Evolutionary conservation across 2,329 filamentous ascomycete species (phyloP), one percentile per base, ranked within the genome.

Genomic region (Claviceps spartinae): DNA sequence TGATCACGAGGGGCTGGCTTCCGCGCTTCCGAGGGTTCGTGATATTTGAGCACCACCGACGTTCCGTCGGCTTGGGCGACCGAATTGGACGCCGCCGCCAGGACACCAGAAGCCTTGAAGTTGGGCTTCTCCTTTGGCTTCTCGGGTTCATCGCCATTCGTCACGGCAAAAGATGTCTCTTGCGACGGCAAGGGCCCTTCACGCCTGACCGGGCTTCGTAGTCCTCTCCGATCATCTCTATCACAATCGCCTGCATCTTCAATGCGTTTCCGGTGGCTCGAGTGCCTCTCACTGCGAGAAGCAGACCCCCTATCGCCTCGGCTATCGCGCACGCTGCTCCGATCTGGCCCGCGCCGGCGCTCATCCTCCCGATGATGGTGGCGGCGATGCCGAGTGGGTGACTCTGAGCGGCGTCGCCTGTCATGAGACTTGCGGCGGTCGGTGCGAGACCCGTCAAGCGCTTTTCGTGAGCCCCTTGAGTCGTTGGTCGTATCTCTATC

Each of bases 1-100:
- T 80, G 72, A 59, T 93, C 82, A 51, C 81, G 83, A 1, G 84
- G 63, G 0, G 90, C 77, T 0, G 93, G 88, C 60, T 95, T 95
- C 54, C 93, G 85, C 48, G 91, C 88, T 71, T 98, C 93, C 11
- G 88, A 72, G 1, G 93, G 93, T 68, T 98, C 93, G 70, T 96
- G 87, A 67, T 98, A 98, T 72, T 97, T 97, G 47, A 98, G 78
- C 3, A 88, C 81, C 51, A 95, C 82, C 22, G 78, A 77, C 3
- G 82, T 85, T 53, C 87, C 88, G 61, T 82, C 81, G 26, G 79
- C 79, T 56, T 94, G 82, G 7, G 81, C 81, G 18, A 83, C 68
- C 2, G 79, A 73, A 65, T 98, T 97, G 49, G 89, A 89, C 57
- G 88, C 89, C 45, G 89, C 88, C 2, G 93, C 93, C 18, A 98